Base-by-base conservation (phyloP, 768 basidiomycete genomes). In the Mycena crocata region DNA sequence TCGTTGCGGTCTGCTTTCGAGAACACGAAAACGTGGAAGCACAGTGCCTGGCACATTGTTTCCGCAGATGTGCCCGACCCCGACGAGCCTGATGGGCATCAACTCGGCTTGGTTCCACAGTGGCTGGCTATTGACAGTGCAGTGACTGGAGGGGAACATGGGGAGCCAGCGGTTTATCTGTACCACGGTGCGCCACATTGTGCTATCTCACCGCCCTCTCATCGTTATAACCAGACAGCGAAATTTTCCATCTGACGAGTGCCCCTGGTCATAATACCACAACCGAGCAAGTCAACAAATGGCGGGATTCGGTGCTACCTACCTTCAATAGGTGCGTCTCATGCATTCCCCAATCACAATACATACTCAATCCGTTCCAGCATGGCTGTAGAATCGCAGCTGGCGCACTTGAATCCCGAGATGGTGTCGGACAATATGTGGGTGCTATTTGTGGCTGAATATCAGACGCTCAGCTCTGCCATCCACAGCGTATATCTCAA, bases 41-140 rank as follows among this genome's bases (percentile, higher is more conserved):
- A 76, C 15, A 63, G 61, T 21, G 68, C 66, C 42, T 75, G 77
- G 64, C 75, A 76, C 69, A 56, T 81, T 32, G 65, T 81, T 44
- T 76, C 79, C 24, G 74, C 78, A 46, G 78, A 79, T 56, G 75
- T 79, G 28, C 74, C 74, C 12, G 66, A 71, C 39, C 54, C 55
- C 23, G 23, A 15, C 17, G 24, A 68, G 23, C 15, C 50, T 12
- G 35, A 64, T 6, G 66, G 74, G 66, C n/a, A n/a, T n/a, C 59
- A 79, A 26, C 72, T 81, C 10, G 80, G 80, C 12, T 78, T 81
- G 34, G 68, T 80, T 8, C 82, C 82, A 14, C 81, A 79, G 55
- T 83, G 82, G 81, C 73, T 81, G 19, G 70, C 78, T 32, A 60
- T 76, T 21, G 35, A 58, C 12, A 52, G 52, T 24, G 39, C 57